phyloP scores from a whole-genome alignment of 148 eudicot genomes.

The Vaccinium macrocarpon region DNA sequence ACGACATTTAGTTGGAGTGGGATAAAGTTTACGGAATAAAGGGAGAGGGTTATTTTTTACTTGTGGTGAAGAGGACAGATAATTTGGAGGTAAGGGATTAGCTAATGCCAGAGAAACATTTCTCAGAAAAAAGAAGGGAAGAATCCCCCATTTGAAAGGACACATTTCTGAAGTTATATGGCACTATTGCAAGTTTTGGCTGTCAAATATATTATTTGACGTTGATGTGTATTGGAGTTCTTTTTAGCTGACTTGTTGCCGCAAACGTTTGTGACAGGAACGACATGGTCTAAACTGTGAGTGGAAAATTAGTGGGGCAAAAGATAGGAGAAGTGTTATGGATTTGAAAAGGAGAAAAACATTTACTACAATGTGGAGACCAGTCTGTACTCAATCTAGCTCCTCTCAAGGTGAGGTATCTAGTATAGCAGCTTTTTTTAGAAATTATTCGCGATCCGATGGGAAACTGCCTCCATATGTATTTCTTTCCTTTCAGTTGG shows the following conservation, averaged over 20 bases:
- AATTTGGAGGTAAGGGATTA: background rate
- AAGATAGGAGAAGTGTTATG: slow-evolving; percentile 19
- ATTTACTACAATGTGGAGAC: slow-evolving; percentile 25
- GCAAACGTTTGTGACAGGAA: slow-evolving; percentile 11
- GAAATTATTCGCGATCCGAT: background rate
- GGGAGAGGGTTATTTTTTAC: background rate
- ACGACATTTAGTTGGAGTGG: background rate
- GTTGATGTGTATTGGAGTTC: background rate
- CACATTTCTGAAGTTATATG: background rate
- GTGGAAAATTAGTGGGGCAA: slow-evolving; percentile 5
- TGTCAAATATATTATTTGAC: background rate
- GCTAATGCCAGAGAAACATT: background rate
- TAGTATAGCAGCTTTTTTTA: background rate
- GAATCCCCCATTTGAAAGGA: background rate
- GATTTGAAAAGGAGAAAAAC: slow-evolving; percentile 23
- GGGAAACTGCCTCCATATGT: background rate
- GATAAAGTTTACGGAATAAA: background rate
- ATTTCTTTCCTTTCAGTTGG: background rate
- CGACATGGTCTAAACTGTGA: slow-evolving; percentile 17
- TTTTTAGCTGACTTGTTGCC: background rate
- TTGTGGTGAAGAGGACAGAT: background rate
- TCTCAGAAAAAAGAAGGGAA: background rate
- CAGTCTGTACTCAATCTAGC: slow-evolving; percentile 20
- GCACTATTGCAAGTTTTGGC: background rate
- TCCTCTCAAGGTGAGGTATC: slow-evolving; percentile 18